Percentiles rank a stretch among this genome's conserved stretches.
Evolutionary conservation across 225 moss, liverwort and hornwort species (phyloP).

Genomic region (Ulota crispa): DNA sequence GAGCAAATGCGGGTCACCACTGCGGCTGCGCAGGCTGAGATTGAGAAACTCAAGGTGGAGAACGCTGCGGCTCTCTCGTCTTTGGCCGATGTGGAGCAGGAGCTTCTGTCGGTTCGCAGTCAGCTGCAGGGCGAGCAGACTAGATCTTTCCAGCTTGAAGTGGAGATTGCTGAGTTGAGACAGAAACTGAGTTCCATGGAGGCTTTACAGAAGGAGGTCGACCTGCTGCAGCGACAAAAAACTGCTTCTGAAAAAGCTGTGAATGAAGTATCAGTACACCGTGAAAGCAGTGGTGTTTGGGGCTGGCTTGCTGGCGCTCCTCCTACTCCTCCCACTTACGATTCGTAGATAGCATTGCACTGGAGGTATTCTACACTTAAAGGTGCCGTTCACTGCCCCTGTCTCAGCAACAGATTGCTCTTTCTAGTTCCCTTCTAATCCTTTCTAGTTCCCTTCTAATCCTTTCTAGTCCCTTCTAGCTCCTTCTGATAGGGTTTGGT

Average conservation of each 20-base stretch:
- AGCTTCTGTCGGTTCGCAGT: conserved; percentile 75
- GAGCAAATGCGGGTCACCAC: conserved; percentile 41
- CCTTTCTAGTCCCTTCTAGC: neutral
- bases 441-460: neutral
- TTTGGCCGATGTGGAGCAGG: conserved; percentile 82
- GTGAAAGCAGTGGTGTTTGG: conserved; percentile 73
- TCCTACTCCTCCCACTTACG: conserved; percentile 45
- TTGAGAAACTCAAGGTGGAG: conserved; percentile 71
- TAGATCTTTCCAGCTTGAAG: conserved; percentile 90
- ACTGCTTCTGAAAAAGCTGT: conserved; percentile 66
- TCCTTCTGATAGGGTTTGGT: conserved; percentile 29
- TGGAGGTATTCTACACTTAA: conserved; percentile 1
- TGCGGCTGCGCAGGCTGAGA: conserved; percentile 54
- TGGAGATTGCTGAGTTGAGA: conserved; percentile 84
- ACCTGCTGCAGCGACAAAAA: conserved; percentile 68
- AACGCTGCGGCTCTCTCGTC: conserved; percentile 66
- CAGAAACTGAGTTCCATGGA: conserved; percentile 76
- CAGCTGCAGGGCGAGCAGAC: conserved; percentile 87
- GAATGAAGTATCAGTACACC: conserved; percentile 55
- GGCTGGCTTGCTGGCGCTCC: conserved; percentile 74
- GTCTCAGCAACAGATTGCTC: conserved; percentile 13
- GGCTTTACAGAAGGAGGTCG: conserved; percentile 70
- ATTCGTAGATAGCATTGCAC: conserved; percentile 21
- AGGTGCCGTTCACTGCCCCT: conserved; percentile 16
- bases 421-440: neutral